Conservation (phyloP, 2,329 filamentous ascomycete species). For the Scedosporium aurantiacum region DNA sequence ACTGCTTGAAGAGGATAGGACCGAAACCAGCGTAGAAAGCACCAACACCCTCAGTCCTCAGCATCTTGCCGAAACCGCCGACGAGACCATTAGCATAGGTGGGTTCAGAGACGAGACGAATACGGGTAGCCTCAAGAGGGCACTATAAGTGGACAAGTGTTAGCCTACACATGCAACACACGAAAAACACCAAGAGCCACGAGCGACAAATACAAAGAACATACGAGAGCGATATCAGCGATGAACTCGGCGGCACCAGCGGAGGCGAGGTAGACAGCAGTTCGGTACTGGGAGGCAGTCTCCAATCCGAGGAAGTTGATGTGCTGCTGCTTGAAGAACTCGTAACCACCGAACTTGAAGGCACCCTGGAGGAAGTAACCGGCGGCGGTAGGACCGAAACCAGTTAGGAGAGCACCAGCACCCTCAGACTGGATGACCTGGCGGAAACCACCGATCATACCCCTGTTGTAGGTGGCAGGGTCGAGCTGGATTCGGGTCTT, state of each 20-base stretch:
- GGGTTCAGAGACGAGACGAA: slow-evolving; percentile 82
- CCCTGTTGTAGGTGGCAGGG: slow-evolving; percentile 77
- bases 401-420: slow-evolving; percentile 75
- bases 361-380: slow-evolving; percentile 93
- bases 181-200: not conserved
- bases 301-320: slow-evolving; percentile 73
- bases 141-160: slow-evolving; percentile 28
- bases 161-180: not conserved
- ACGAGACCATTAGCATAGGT: slow-evolving; percentile 73
- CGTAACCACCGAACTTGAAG: slow-evolving; percentile 70
- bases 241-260: slow-evolving; percentile 57
- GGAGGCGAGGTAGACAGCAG: slow-evolving; percentile 67
- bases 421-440: slow-evolving; percentile 79
- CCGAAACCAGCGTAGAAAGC: slow-evolving; percentile 90
- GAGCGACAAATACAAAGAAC: not conserved
- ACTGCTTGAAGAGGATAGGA: slow-evolving; percentile 74
- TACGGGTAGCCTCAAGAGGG: slow-evolving; percentile 87
- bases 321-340: slow-evolving; percentile 90
- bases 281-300: slow-evolving; percentile 66
- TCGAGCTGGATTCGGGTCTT: slow-evolving; percentile 95
- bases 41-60: slow-evolving; percentile 69
- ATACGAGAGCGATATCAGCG: slow-evolving; percentile 60
- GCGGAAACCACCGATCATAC: slow-evolving; percentile 75
- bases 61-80: slow-evolving; percentile 72
- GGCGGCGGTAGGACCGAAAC: slow-evolving; percentile 73